A percentile compares a stretch with the other conserved stretches of the same genome.
Evolutionary conservation across 1,284 basidiomycete genomes (phyloP).

Genomic region (Anthracocystis walkeri): DNA sequence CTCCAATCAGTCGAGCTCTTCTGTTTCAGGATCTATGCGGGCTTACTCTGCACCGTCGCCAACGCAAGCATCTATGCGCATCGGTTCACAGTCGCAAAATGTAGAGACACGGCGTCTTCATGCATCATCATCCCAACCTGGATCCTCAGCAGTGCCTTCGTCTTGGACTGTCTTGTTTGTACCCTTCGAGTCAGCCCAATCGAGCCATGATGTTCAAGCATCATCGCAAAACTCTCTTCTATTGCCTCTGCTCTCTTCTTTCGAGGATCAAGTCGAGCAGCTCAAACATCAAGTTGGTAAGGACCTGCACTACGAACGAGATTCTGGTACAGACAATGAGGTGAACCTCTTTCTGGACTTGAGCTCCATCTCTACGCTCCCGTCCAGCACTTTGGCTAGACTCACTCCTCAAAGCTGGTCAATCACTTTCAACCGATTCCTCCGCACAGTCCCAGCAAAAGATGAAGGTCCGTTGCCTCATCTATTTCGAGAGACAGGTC

Average conservation of each 20-base stretch:
- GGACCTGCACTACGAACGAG: not conserved
- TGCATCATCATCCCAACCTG: not conserved
- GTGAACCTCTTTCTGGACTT: conserved; percentile 25
- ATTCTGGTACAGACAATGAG: not conserved
- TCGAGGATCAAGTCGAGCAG: conserved; percentile 13
- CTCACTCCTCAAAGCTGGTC: conserved; percentile 28
- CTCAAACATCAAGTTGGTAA: conserved; percentile 2
- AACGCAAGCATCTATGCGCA: not conserved
- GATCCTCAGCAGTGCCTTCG: not conserved
- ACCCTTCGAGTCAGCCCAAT: not conserved
- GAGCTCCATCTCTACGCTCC: conserved; percentile 17
- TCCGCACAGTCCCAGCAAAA: not conserved
- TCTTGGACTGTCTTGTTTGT: conserved; percentile 26
- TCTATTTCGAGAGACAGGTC: conserved; percentile 21
- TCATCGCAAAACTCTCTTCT: not conserved
- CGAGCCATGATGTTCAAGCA: not conserved
- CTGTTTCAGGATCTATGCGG: not conserved
- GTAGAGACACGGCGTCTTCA: conserved; percentile 11
- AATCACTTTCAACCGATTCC: conserved; percentile 7
- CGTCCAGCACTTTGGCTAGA: conserved; percentile 3
- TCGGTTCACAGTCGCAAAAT: not conserved
- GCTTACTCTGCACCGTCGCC: not conserved
- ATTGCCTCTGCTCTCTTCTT: conserved; percentile 11
- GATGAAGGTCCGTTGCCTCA: conserved; percentile 5
- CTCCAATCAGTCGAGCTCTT: not conserved